Evolutionary conservation across 805 yeast species (phyloP).

Genomic region (Saccharomycopsis fermentans): DNA sequence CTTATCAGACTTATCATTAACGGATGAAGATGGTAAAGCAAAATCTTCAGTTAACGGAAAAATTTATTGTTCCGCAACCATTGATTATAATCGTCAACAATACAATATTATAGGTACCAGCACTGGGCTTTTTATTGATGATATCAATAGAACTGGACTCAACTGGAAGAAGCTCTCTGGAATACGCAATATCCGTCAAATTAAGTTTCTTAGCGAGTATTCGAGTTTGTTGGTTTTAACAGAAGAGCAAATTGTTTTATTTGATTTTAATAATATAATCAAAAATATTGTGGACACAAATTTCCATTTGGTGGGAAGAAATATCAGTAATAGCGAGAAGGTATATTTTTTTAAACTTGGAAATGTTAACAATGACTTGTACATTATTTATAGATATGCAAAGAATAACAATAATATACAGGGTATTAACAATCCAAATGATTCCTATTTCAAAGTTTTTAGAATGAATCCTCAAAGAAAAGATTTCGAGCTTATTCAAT

Average conservation of each 20-base stretch:
- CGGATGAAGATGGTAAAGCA: background rate
- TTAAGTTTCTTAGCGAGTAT: constrained; percentile 8
- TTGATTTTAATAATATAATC: constrained; percentile 16
- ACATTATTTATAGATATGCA: constrained; percentile 13
- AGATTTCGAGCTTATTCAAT: constrained; percentile 11
- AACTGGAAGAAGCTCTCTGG: constrained; percentile 19
- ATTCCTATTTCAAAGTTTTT: constrained; percentile 11
- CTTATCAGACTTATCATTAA: constrained; percentile 9
- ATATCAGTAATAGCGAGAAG: constrained; percentile 16
- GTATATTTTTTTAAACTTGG: constrained; percentile 17
- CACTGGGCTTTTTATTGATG: constrained; percentile 16
- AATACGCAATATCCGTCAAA: constrained; percentile 16
- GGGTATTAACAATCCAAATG: constrained; percentile 13
- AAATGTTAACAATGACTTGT: constrained; percentile 10
- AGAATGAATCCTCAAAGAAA: constrained; percentile 5
- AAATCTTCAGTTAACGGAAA: constrained; percentile 9
- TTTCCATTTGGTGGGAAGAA: constrained; percentile 18
- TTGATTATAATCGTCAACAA: constrained; percentile 13
- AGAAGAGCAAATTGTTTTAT: constrained; percentile 17
- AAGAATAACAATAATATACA: constrained; percentile 16
- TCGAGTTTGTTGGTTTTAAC: constrained; percentile 14
- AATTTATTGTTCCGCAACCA: constrained; percentile 14
- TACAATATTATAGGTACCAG: constrained; percentile 18
- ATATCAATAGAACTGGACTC: constrained; percentile 17
- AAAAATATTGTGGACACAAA: constrained; percentile 16